Percentiles rank a stretch among this genome's conserved stretches.
These are phyloP conservation scores for Puccinia novopanici DNA, from an alignment of 1,284 basidiomycete species.

Conservation along the genomic window DNA sequence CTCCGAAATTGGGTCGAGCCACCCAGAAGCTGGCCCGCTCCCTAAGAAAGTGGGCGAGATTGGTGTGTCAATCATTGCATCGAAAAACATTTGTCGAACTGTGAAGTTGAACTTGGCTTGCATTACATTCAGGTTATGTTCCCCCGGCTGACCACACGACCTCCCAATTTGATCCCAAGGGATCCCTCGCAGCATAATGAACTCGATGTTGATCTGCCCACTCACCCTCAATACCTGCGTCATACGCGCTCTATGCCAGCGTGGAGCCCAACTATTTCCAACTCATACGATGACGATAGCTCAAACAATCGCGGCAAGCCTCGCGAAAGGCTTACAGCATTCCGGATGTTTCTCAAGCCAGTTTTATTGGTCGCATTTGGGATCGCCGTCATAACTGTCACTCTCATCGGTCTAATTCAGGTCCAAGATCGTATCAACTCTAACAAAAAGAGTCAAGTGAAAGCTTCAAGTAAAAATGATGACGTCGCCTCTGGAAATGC, in stretches of 20 bases:
- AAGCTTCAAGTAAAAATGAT: not conserved
- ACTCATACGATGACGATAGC: not conserved
- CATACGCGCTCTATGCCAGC: not conserved
- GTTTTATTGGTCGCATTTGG: slow-evolving; percentile 21
- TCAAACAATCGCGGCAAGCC: not conserved
- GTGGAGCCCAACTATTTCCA: slow-evolving; percentile 4
- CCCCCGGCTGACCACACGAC: no score
- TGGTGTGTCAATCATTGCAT: no score
- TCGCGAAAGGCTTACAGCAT: not conserved
- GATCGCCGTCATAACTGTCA: slow-evolving; percentile 19
- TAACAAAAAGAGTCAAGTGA: not conserved
- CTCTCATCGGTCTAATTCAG: slow-evolving; percentile 28
- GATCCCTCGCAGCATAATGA: not conserved
- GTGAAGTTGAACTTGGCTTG: no score
- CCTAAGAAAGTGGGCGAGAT: no score
- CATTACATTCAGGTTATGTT: no score
- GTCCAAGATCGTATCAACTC: slow-evolving; percentile 25
- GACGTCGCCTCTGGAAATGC: not conserved
- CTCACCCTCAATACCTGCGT: not conserved
- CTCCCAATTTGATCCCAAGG: not conserved
- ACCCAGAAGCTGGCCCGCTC: no score
- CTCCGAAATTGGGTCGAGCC: no score
- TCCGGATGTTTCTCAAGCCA: slow-evolving; percentile 26
- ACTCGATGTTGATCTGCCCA: not conserved
- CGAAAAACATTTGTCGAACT: no score